phyloP scores from a whole-genome alignment of 108 stramenopile genomes.

The Seminavis robusta region DNA sequence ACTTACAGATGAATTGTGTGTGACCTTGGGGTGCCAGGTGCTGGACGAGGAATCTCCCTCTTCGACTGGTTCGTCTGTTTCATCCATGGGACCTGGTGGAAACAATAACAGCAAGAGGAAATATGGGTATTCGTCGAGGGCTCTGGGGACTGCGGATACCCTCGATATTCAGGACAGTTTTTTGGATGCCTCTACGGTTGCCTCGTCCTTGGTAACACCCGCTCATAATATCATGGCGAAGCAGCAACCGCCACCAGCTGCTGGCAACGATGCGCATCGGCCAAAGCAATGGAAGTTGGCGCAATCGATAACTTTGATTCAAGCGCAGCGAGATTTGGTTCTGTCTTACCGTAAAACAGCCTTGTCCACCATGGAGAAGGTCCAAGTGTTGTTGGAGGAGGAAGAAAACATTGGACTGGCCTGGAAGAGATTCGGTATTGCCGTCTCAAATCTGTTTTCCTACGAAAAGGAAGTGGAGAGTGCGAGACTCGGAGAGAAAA shows the following conservation, averaged over 20 bases:
- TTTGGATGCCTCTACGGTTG: slow-evolving; percentile 8
- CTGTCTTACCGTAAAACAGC: slow-evolving; percentile 47
- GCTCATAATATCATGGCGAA: too few species aligned
- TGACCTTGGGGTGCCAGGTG: too few species aligned
- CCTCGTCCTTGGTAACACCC: neutral
- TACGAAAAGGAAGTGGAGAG: slow-evolving; percentile 79
- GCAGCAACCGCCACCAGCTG: too few species aligned
- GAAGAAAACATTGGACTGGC: slow-evolving; percentile 54
- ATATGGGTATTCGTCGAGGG: too few species aligned
- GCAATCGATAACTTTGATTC: slow-evolving; percentile 54
- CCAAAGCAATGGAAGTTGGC: too few species aligned
- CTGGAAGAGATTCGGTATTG: slow-evolving; percentile 73
- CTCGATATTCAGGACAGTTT: slow-evolving; percentile 36
- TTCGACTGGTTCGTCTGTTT: too few species aligned
- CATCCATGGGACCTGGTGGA: too few species aligned
- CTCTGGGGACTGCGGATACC: slow-evolving; percentile 21
- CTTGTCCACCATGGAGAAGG: slow-evolving; percentile 42
- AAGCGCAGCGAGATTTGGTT: slow-evolving; percentile 62
- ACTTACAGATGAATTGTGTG: too few species aligned
- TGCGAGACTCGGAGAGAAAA: slow-evolving; percentile 21
- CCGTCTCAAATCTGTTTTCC: slow-evolving; percentile 68
- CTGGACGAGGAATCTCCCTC: too few species aligned
- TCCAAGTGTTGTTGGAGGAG: slow-evolving; percentile 45
- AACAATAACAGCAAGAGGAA: too few species aligned
- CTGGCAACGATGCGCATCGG: too few species aligned